Percentiles rank a stretch among this genome's conserved stretches.
phyloP scores from a whole-genome alignment of 257 asterid species.

The Thymus quinquecostatus region DNA sequence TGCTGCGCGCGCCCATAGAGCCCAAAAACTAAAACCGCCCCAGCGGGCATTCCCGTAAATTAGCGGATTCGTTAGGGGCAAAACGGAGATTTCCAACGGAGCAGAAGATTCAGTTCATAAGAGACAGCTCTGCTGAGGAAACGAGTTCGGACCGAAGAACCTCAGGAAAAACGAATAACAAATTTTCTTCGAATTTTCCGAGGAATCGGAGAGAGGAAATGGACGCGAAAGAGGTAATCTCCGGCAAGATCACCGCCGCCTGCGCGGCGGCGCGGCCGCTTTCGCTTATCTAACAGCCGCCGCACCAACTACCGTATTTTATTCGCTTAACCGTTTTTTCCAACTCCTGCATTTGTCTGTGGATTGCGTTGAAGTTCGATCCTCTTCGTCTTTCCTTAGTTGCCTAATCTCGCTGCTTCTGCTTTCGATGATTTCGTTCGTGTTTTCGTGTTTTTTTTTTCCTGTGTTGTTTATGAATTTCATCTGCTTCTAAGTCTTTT shows the following conservation, averaged over 20 bases:
- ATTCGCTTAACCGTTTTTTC: slow-evolving; percentile 39
- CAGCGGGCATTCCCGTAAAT: slow-evolving; percentile 27
- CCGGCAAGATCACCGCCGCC: slow-evolving; percentile 10
- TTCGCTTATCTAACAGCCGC: slow-evolving; percentile 21
- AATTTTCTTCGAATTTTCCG: slow-evolving; percentile 28
- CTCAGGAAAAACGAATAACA: slow-evolving; percentile 30
- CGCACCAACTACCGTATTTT: slow-evolving; percentile 43
- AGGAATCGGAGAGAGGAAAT: slow-evolving; percentile 40
- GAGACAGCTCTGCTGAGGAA: slow-evolving; percentile 57
- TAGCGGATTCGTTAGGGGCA: slow-evolving; percentile 20
- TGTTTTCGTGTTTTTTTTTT: not conserved
- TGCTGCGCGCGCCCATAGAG: slow-evolving; percentile 36
- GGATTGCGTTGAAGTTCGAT: slow-evolving; percentile 25
- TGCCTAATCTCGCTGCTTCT: not conserved
- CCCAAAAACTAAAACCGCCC: slow-evolving; percentile 37
- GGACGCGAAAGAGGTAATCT: slow-evolving; percentile 63
- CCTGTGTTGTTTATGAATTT: not conserved
- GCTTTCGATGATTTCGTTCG: slow-evolving; percentile 2
- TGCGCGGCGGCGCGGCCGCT: slow-evolving; percentile 41
- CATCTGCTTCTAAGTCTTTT: not conserved
- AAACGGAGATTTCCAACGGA: not conserved
- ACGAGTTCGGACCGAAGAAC: slow-evolving; percentile 51
- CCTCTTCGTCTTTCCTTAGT: slow-evolving; percentile 9
- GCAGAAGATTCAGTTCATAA: slow-evolving; percentile 59
- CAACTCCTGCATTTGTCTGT: slow-evolving; percentile 35